Percentiles rank a stretch among this genome's conserved stretches.
Conservation (phyloP, 2,329 filamentous ascomycete species). For the Colletotrichum godetiae region DNA sequence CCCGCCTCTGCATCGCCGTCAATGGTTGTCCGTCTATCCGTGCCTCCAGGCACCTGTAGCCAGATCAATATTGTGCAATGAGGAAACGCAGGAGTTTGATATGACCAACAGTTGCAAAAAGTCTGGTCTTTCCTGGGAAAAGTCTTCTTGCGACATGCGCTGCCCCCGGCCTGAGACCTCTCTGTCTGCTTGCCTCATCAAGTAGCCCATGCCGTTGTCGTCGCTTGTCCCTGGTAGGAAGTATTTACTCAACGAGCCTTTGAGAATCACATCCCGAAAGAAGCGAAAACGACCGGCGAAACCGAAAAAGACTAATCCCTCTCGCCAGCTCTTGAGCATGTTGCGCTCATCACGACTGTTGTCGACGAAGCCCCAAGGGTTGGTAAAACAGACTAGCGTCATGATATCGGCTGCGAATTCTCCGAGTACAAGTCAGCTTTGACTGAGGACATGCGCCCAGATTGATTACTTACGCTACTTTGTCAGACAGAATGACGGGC, state of each 20-base stretch:
- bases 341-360: constrained; percentile 23
- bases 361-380: constrained; percentile 20
- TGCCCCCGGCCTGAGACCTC: constrained; percentile 10
- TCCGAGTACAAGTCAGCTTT: background rate
- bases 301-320: constrained; percentile 7
- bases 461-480: constrained; percentile 2
- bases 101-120: constrained; percentile 11
- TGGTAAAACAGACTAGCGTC: constrained; percentile 24
- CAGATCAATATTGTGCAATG: too few species aligned
- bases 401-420: constrained; percentile 29
- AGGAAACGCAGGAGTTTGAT: background rate
- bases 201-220: constrained; percentile 23
- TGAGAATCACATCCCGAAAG: constrained; percentile 6
- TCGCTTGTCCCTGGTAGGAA: constrained; percentile 14
- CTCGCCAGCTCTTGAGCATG: constrained; percentile 22
- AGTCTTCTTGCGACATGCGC: constrained; percentile 6
- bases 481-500: constrained; percentile 15
- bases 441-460: too few species aligned
- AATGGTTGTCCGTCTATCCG: constrained; percentile 17
- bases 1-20: constrained; percentile 7
- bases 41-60: constrained; percentile 10
- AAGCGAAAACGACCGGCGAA: constrained; percentile 18
- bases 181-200: constrained; percentile 21
- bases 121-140: constrained; percentile 11
- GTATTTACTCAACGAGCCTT: background rate